Evolutionary conservation across 108 stramenopile genomes (phyloP).

Genomic region (Discostella pseudostelligera): DNA sequence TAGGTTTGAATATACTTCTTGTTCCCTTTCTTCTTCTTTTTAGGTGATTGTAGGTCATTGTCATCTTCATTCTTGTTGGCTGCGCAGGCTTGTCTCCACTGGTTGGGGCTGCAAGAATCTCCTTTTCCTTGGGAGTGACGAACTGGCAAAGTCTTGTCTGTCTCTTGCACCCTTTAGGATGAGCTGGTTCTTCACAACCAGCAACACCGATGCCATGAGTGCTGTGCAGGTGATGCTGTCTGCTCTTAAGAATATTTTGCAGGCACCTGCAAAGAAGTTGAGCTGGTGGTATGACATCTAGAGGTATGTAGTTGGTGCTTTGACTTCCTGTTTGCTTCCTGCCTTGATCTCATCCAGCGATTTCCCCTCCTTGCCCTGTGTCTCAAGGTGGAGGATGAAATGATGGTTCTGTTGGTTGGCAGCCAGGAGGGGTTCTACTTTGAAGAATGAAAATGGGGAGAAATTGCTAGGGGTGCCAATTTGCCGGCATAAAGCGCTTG

Average conservation of each 20-base stretch:
- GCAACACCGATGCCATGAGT: background rate
- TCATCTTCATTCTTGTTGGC: background rate
- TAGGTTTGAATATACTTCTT: background rate
- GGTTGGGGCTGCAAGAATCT: too few species aligned
- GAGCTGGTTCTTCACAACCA: background rate
- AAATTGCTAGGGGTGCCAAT: background rate
- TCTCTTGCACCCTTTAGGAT: too few species aligned
- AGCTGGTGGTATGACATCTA: background rate
- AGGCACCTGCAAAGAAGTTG: background rate
- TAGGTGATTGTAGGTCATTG: background rate
- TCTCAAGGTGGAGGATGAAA: background rate
- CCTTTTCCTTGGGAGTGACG: too few species aligned
- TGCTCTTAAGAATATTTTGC: background rate
- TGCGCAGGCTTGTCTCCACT: background rate
- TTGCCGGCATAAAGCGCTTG: background rate
- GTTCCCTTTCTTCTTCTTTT: background rate
- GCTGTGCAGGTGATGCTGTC: background rate
- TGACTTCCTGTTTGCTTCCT: background rate
- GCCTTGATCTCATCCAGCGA: background rate
- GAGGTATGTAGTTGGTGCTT: background rate
- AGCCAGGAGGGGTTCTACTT: background rate
- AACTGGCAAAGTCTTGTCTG: too few species aligned
- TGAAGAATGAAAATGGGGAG: background rate
- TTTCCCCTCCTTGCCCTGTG: constrained; percentile 3
- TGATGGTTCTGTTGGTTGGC: background rate